These are phyloP conservation scores for Lachancea lanzarotensis DNA, from an alignment of 805 yeast genomes.

Conservation along the genomic window DNA sequence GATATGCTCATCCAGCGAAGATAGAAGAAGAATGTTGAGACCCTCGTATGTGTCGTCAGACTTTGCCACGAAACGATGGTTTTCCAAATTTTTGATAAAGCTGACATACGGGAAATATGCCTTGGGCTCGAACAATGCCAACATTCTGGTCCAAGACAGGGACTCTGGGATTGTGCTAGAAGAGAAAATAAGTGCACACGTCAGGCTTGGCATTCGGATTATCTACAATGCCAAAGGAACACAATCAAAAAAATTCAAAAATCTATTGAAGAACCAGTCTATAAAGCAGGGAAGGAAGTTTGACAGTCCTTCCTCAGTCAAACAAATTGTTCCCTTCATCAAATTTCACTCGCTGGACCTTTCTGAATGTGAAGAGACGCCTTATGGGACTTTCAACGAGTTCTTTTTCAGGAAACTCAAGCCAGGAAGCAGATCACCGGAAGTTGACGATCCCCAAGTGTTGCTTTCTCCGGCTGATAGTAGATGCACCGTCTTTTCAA, in stretches of 20 bases:
- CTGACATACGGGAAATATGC: slow-evolving; percentile 83
- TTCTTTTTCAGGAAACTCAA: slow-evolving; percentile 77
- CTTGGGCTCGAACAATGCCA: slow-evolving; percentile 86
- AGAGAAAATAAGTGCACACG: slow-evolving; percentile 86
- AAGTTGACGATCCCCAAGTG: slow-evolving; percentile 45
- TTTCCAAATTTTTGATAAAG: slow-evolving; percentile 71
- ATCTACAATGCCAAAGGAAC: slow-evolving; percentile 68
- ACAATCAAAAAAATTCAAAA: slow-evolving; percentile 51
- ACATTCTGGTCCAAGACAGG: slow-evolving; percentile 89
- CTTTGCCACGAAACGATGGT: slow-evolving; percentile 86
- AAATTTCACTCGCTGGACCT: slow-evolving; percentile 76
- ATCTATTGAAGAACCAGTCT: slow-evolving; percentile 58
- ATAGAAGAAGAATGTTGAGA: slow-evolving; percentile 59
- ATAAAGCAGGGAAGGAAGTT: slow-evolving; percentile 79
- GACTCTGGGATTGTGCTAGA: slow-evolving; percentile 83
- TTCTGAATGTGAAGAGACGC: slow-evolving; percentile 54
- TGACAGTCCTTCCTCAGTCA: slow-evolving; percentile 60
- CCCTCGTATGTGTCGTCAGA: slow-evolving; percentile 71
- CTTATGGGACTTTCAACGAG: slow-evolving; percentile 73
- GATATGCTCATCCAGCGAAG: slow-evolving; percentile 71
- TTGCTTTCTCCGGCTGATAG: slow-evolving; percentile 83
- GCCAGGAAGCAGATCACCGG: slow-evolving; percentile 65
- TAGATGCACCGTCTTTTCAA: slow-evolving; percentile 63
- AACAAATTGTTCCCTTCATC: slow-evolving; percentile 68
- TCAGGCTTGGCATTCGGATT: slow-evolving; percentile 78